phyloP scores from a whole-genome alignment of 2,329 filamentous ascomycete species.

The Xylaria sp. region DNA sequence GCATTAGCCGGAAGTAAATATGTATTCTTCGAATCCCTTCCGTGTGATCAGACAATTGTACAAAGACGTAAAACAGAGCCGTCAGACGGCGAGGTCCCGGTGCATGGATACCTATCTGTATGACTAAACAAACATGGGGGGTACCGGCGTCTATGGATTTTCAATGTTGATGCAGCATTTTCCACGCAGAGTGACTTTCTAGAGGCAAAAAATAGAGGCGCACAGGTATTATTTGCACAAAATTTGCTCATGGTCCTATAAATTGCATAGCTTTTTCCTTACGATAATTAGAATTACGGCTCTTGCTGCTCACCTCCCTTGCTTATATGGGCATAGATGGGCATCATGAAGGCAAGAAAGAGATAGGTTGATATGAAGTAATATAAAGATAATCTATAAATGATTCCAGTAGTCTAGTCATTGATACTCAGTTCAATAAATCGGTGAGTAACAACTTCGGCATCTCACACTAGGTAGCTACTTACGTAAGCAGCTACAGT shows the following conservation, averaged over 20 bases:
- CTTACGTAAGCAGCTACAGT: too few species aligned
- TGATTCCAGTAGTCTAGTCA: too few species aligned
- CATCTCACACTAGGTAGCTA: too few species aligned
- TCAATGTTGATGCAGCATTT: not conserved
- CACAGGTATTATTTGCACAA: not conserved
- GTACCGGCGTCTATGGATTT: constrained; percentile 2
- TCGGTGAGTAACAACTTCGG: too few species aligned
- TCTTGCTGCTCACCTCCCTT: not conserved
- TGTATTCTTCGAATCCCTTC: not conserved
- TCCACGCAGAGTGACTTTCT: not conserved
- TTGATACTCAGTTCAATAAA: too few species aligned
- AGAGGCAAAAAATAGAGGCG: not conserved
- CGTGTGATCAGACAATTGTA: constrained; percentile 12
- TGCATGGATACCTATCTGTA: constrained; percentile 7
- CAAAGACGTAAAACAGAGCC: constrained; percentile 1
- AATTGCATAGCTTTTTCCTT: not conserved
- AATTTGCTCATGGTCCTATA: not conserved
- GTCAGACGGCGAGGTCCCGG: not conserved
- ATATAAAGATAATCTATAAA: too few species aligned
- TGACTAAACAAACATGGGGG: not conserved
- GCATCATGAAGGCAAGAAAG: not conserved
- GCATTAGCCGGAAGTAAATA: not conserved
- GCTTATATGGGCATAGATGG: too few species aligned
- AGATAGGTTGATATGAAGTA: too few species aligned
- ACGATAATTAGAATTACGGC: not conserved